phyloP scores from a whole-genome alignment of 306 rosid species.

The Cercis canadensis region DNA sequence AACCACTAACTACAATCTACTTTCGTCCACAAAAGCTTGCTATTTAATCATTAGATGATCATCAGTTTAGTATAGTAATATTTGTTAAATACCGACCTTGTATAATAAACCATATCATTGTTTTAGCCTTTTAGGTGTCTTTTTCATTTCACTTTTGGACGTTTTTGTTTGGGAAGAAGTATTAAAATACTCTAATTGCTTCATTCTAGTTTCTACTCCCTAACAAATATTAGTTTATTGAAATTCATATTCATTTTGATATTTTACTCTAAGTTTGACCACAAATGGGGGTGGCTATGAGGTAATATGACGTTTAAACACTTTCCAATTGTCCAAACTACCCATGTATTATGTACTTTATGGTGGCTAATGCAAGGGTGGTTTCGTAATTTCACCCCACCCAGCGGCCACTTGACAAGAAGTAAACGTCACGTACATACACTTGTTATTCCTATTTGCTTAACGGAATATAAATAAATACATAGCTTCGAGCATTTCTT shows the following conservation, averaged over 20 bases:
- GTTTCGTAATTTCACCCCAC: conserved; percentile 26
- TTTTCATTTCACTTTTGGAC: too few relatives aligned
- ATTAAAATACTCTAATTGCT: conserved; percentile 16
- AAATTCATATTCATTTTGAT: conserved; percentile 24
- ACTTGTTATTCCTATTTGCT: conserved; percentile 37
- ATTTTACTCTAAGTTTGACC: conserved; percentile 38
- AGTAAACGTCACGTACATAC: conserved; percentile 41
- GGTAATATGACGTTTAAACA: conserved; percentile 27
- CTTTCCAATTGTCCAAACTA: conserved; percentile 28
- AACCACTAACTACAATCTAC: conserved; percentile 36
- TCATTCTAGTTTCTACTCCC: conserved; percentile 4
- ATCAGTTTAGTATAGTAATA: background rate
- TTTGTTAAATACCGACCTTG: conserved; percentile 55
- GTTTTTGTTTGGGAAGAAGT: too few relatives aligned
- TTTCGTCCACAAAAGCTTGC: conserved; percentile 39
- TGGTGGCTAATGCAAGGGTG: conserved; percentile 29
- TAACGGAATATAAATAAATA: conserved; percentile 38
- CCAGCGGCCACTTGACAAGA: conserved; percentile 29
- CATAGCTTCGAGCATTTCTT: conserved; percentile 37
- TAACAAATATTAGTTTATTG: background rate
- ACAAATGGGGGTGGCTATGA: conserved; percentile 33
- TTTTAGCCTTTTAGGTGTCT: too few relatives aligned
- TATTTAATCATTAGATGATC: conserved; percentile 21
- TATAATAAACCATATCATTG: background rate
- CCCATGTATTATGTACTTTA: conserved; percentile 32